Conservation (phyloP, 2,329 filamentous ascomycete genomes). For the Neofusicoccum sp. region DNA sequence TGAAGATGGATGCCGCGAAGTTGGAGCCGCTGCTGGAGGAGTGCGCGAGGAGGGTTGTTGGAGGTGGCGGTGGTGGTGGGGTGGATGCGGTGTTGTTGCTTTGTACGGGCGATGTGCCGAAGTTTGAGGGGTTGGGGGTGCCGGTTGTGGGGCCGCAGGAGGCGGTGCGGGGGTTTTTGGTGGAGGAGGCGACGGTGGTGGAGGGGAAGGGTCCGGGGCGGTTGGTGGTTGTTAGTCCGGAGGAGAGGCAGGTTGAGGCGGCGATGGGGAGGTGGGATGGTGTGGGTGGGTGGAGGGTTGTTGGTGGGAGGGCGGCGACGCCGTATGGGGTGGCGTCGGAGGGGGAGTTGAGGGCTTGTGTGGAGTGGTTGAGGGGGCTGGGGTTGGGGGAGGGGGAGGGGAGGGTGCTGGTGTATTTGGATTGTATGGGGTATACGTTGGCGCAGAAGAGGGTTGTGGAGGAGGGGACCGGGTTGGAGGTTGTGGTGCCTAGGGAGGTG, state of each 20-base stretch:
- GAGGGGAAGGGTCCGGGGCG: neutral
- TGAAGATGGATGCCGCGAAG: neutral
- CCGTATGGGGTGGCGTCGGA: neutral
- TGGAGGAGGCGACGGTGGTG: neutral
- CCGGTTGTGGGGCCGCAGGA: neutral
- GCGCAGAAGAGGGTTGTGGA: conserved; percentile 1
- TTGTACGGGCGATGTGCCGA: neutral
- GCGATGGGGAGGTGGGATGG: neutral
- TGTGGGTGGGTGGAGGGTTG: neutral
- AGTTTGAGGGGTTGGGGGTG: neutral
- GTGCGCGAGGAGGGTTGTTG: neutral
- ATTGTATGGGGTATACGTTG: conserved; percentile 8
- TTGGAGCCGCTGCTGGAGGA: neutral
- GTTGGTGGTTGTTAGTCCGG: neutral
- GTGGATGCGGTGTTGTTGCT: neutral
- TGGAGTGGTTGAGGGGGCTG: neutral
- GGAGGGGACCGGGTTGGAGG: neutral
- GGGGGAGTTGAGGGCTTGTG: neutral
- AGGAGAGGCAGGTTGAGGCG: neutral
- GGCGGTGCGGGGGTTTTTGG: neutral
- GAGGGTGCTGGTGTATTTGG: neutral
- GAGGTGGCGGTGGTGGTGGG: no score
- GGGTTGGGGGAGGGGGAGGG: neutral
- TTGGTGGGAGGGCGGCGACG: neutral
- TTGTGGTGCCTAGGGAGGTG: conserved; percentile 3